Conservation (phyloP, 352 stramenopile genomes). For the Phytopythium aichiense region DNA sequence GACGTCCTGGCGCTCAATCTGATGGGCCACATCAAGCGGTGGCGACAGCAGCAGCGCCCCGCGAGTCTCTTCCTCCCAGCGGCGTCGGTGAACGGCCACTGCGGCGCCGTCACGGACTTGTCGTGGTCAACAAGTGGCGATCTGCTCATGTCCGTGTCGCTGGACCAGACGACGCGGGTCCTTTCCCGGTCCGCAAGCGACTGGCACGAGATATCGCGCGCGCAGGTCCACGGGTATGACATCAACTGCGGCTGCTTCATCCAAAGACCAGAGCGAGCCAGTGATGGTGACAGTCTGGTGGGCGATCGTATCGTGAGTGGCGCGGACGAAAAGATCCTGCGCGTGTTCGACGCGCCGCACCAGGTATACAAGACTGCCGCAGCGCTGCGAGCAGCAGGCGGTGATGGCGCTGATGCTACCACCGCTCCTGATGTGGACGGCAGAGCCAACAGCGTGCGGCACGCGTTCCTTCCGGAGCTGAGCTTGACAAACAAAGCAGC, state of each 20-base stretch:
- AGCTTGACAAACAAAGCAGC: conserved; percentile 72
- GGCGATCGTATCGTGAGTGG: conserved; percentile 58
- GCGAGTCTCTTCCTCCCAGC: conserved; percentile 50
- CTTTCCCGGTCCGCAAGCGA: conserved; percentile 16
- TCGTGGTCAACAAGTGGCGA: conserved; percentile 58
- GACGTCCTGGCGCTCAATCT: conserved; percentile 64
- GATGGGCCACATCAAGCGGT: conserved; percentile 59
- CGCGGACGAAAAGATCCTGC: conserved; percentile 83
- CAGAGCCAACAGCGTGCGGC: conserved; percentile 19
- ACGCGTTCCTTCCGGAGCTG: conserved; percentile 71
- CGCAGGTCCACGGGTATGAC: conserved; percentile 80
- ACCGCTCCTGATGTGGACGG: background rate
- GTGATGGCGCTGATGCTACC: background rate
- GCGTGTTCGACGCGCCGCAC: conserved; percentile 64
- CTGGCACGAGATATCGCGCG: conserved; percentile 70
- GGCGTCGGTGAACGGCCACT: conserved; percentile 55
- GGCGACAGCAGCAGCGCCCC: conserved; percentile 43
- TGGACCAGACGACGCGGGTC: conserved; percentile 69
- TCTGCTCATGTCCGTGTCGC: conserved; percentile 68
- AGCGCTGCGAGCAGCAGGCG: conserved; percentile 12
- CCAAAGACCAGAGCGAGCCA: background rate
- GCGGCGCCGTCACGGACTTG: conserved; percentile 48
- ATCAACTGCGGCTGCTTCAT: conserved; percentile 73
- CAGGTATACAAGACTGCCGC: conserved; percentile 31
- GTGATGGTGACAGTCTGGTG: conserved; percentile 3